A percentile compares a stretch with the other conserved stretches of the same genome.
These are phyloP conservation scores for Monosporozyma siamensis DNA, from an alignment of 805 yeast species.

Conservation along the genomic window DNA sequence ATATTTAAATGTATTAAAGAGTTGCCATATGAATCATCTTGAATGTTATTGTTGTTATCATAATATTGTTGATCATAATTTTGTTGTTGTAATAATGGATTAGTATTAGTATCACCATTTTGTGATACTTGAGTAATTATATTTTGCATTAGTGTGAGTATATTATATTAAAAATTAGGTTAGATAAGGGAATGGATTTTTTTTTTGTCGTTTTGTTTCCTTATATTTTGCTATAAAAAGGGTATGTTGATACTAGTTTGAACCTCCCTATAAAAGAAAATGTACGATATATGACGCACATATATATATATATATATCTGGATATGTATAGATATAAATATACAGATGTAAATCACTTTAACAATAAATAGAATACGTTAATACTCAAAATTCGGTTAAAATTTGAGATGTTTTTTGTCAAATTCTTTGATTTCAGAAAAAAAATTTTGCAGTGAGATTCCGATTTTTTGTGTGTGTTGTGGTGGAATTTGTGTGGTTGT, in stretches of 20 bases:
- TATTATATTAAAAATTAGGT: not conserved
- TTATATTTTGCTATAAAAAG: too few relatives aligned
- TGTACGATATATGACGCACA: too few relatives aligned
- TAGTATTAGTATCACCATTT: conserved; percentile 21
- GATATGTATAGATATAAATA: too few relatives aligned
- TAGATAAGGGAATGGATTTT: not conserved
- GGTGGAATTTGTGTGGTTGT: too few relatives aligned
- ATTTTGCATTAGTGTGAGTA: conserved; percentile 19
- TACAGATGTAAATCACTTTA: too few relatives aligned
- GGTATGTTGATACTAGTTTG: too few relatives aligned
- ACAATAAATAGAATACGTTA: too few relatives aligned
- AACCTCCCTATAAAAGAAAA: too few relatives aligned
- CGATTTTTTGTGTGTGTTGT: not conserved
- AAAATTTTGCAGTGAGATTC: not conserved
- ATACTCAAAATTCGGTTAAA: too few relatives aligned
- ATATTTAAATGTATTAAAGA: conserved; percentile 69
- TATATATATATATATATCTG: too few relatives aligned
- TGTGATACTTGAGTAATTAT: conserved; percentile 68
- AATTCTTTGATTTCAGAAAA: too few relatives aligned
- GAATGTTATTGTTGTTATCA: conserved; percentile 3
- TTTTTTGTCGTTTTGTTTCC: not conserved
- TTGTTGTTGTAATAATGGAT: conserved; percentile 7
- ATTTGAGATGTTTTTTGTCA: too few relatives aligned
- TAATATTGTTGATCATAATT: conserved; percentile 1
- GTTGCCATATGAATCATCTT: conserved; percentile 34